phyloP scores from a whole-genome alignment of 177 flowering plant species.

The Vitis hybrid region DNA sequence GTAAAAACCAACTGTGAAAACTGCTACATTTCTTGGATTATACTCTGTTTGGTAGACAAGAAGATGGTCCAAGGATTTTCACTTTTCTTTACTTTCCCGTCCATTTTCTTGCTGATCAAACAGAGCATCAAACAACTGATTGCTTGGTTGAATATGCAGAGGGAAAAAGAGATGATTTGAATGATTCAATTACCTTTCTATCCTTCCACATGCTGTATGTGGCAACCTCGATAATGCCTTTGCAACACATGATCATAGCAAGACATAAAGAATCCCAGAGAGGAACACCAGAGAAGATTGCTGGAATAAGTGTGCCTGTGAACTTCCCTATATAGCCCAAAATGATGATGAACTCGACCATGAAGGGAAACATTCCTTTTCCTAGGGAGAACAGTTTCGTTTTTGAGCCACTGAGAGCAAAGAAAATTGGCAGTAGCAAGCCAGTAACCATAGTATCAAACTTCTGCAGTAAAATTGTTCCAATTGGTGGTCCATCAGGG shows the following conservation, averaged over 20 bases:
- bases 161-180: neutral
- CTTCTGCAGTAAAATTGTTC: conserved; percentile 18
- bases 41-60: no score
- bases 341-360: no score
- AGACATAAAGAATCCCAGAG: conserved; percentile 22
- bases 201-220: conserved; percentile 21
- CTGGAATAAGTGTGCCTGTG: conserved; percentile 11
- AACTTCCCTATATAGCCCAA: no score
- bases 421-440: conserved; percentile 25
- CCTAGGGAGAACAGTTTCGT: neutral
- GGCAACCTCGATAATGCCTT: conserved; percentile 29
- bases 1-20: no score
- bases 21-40: no score
- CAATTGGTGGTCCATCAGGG: conserved; percentile 35
- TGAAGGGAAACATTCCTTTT: no score
- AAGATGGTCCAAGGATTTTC: no score
- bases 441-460: conserved; percentile 7
- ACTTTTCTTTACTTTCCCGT: no score
- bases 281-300: conserved; percentile 10
- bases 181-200: conserved; percentile 13
- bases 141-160: neutral
- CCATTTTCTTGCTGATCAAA: neutral
- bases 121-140: neutral
- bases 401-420: conserved; percentile 29
- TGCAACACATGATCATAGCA: conserved; percentile 26